Conservation (phyloP, 352 stramenopile genomes). For the Blastocystis sp. region DNA sequence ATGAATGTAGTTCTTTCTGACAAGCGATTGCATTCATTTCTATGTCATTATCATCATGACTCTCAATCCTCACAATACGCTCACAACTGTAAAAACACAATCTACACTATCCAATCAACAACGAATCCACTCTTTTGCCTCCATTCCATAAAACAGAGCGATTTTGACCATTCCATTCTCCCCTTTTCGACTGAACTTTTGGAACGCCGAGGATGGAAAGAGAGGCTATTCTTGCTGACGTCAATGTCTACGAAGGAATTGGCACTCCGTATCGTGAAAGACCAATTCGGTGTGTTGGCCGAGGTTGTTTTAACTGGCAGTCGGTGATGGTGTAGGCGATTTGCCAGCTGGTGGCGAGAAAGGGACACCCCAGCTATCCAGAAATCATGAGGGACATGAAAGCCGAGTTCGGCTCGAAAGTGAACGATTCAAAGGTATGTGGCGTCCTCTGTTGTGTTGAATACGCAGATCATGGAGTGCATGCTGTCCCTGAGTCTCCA, state of each 20-base stretch:
- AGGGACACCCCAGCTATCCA: slow-evolving; percentile 24
- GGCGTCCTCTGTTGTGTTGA: neutral
- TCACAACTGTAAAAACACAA: no score
- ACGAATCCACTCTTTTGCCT: no score
- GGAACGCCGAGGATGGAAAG: no score
- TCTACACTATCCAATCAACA: no score
- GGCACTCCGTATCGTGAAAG: slow-evolving; percentile 46
- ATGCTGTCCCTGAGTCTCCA: slow-evolving; percentile 18
- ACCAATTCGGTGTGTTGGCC: slow-evolving; percentile 47
- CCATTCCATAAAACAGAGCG: no score
- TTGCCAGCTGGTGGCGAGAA: slow-evolving; percentile 25
- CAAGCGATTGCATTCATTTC: no score
- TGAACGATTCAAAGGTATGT: slow-evolving; percentile 42
- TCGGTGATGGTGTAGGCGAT: neutral
- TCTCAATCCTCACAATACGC: no score
- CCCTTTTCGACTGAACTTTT: no score
- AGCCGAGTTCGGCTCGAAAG: slow-evolving; percentile 9
- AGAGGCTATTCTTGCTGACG: neutral
- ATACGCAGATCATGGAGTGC: slow-evolving; percentile 7
- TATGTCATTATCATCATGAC: no score
- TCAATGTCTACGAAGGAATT: slow-evolving; percentile 63
- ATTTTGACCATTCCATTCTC: no score
- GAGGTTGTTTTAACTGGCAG: neutral
- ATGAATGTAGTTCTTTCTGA: no score
- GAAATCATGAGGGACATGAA: slow-evolving; percentile 12